A percentile compares a stretch with the other conserved stretches of the same genome.
phyloP scores from a whole-genome alignment of 805 yeast species.

The Lachancea waltii region DNA sequence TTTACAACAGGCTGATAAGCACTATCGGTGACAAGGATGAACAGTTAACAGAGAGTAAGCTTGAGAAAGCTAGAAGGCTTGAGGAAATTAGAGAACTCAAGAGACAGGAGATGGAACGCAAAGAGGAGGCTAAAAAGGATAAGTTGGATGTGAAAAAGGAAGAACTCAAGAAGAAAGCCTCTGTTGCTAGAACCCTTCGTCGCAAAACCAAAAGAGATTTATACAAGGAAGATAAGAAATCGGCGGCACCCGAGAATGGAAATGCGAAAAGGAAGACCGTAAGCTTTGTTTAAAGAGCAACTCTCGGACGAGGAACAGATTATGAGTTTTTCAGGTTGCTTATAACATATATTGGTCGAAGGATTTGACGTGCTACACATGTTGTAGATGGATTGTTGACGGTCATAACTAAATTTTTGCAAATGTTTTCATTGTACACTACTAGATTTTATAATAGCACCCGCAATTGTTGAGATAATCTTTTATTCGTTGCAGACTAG shows the following conservation, averaged over 20 bases:
- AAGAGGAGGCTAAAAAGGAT: constrained; percentile 61
- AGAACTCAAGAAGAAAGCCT: constrained; percentile 68
- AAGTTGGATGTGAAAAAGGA: constrained; percentile 70
- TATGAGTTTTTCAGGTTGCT: too few relatives aligned
- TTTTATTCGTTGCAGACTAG: too few relatives aligned
- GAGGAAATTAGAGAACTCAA: constrained; percentile 86
- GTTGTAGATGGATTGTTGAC: too few relatives aligned
- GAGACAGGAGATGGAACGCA: constrained; percentile 79
- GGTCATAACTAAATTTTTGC: too few relatives aligned
- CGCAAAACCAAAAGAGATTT: constrained; percentile 42
- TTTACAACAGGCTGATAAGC: constrained; percentile 63
- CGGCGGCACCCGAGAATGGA: constrained; percentile 15
- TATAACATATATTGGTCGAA: too few relatives aligned
- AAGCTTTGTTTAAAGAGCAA: constrained; percentile 43
- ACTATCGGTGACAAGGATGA: constrained; percentile 80
- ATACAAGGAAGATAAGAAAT: constrained; percentile 8
- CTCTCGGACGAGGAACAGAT: too few relatives aligned
- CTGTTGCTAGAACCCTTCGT: constrained; percentile 61
- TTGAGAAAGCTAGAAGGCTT: constrained; percentile 82
- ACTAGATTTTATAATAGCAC: too few relatives aligned
- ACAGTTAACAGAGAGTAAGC: constrained; percentile 71
- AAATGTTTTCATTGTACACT: too few relatives aligned
- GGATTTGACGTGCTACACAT: too few relatives aligned
- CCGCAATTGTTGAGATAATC: too few relatives aligned
- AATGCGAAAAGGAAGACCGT: constrained; percentile 35